Conservation (phyloP, 495 filamentous ascomycete species). For the Hypoxylon trugodes region DNA sequence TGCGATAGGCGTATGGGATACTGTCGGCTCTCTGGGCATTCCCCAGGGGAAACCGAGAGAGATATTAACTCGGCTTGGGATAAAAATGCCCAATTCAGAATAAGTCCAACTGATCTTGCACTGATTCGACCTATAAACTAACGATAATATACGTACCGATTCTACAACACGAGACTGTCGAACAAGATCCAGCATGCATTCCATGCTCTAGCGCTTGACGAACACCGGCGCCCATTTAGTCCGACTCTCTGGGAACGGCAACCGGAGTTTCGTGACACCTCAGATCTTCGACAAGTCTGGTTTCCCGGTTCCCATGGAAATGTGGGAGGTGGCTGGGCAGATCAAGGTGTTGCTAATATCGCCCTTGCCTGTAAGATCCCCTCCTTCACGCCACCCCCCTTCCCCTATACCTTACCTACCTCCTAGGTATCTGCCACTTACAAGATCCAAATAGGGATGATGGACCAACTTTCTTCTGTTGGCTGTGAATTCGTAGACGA, state of each 20-base stretch:
- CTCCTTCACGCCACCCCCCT: neutral
- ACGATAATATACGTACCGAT: constrained; percentile 51
- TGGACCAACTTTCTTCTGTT: constrained; percentile 70
- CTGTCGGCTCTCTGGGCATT: constrained; percentile 66
- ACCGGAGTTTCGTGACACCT: constrained; percentile 46
- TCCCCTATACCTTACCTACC: constrained; percentile 14
- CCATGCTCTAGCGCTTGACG: constrained; percentile 78
- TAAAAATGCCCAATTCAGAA: constrained; percentile 61
- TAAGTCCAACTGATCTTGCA: constrained; percentile 25
- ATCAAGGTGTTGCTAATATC: constrained; percentile 68
- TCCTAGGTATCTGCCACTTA: too few relatives aligned
- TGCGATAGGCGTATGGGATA: constrained; percentile 62
- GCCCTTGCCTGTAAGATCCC: constrained; percentile 66
- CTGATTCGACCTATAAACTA: constrained; percentile 8
- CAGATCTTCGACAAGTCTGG: constrained; percentile 74
- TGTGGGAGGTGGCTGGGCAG: constrained; percentile 64
- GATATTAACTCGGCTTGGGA: constrained; percentile 40
- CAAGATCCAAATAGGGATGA: constrained; percentile 66
- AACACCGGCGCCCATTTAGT: constrained; percentile 68
- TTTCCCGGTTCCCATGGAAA: constrained; percentile 76
- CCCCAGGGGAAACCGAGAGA: constrained; percentile 46
- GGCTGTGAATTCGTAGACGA: constrained; percentile 65
- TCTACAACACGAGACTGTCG: constrained; percentile 67
- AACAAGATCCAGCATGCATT: constrained; percentile 72
- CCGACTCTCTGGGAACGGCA: constrained; percentile 69